Evolutionary conservation across 2,329 filamentous ascomycete genomes (phyloP).

Genomic region (Cladosporium sp.): DNA sequence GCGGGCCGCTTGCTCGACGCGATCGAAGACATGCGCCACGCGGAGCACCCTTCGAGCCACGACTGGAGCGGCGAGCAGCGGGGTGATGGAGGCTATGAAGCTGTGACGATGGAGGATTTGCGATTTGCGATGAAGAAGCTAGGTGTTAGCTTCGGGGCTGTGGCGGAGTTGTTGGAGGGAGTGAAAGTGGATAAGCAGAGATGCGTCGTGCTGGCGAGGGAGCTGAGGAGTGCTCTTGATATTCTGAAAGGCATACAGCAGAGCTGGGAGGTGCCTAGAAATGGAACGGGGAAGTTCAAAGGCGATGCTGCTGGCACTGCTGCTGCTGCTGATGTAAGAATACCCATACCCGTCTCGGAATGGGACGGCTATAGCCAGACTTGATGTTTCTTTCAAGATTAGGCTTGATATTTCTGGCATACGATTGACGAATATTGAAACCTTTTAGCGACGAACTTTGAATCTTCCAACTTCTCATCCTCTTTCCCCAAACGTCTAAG

Average conservation of each 20-base stretch:
- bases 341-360: neutral
- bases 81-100: neutral
- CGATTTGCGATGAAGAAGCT: conserved; percentile 25
- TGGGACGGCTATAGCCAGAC: neutral
- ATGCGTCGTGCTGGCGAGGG: conserved; percentile 25
- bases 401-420: neutral
- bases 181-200: conserved; percentile 24
- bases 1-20: neutral
- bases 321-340: neutral
- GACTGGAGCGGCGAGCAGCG: no score
- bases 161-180: conserved; percentile 25
- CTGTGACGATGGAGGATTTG: conserved; percentile 19
- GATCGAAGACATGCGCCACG: neutral
- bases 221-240: conserved; percentile 25
- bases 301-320: neutral
- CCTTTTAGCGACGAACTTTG: no score
- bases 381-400: neutral
- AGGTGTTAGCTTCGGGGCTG: conserved; percentile 24
- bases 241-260: conserved; percentile 26
- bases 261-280: conserved; percentile 21
- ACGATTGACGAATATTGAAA: neutral
- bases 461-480: neutral
- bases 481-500: neutral
- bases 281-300: neutral
- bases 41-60: neutral